A percentile compares a stretch with the other conserved stretches of the same genome.
Conservation (phyloP, 768 basidiomycete genomes). For the Suillus plorans region DNA sequence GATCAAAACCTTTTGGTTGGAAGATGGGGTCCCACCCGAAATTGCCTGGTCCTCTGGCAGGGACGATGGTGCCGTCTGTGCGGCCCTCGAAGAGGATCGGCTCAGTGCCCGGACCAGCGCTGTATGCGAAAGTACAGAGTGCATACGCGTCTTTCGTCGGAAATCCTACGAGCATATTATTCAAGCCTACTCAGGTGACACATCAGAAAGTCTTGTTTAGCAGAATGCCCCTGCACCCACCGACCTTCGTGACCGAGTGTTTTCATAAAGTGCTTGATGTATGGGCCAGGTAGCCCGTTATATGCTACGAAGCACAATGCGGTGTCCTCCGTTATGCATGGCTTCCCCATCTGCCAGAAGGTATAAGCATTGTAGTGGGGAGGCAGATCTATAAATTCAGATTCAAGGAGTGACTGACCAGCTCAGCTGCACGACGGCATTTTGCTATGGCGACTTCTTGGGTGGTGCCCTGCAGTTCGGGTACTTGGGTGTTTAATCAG, state of each 20-base stretch:
- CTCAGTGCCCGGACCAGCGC: constrained; percentile 74
- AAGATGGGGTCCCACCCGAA: constrained; percentile 96
- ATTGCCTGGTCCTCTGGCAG: constrained; percentile 67
- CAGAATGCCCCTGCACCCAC: constrained; percentile 11
- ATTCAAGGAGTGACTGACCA: constrained; percentile 42
- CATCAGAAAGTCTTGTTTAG: not conserved
- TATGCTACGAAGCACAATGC: constrained; percentile 90
- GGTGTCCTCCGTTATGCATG: constrained; percentile 88
- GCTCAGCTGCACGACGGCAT: constrained; percentile 80
- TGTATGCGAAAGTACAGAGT: constrained; percentile 95
- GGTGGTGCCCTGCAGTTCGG: constrained; percentile 92
- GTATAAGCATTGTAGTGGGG: constrained; percentile 5
- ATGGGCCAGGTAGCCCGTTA: constrained; percentile 91
- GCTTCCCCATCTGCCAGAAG: constrained; percentile 40
- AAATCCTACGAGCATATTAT: constrained; percentile 78
- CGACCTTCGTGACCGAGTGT: constrained; percentile 81
- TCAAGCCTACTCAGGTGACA: constrained; percentile 53
- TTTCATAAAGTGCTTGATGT: constrained; percentile 91
- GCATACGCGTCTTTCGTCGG: constrained; percentile 79
- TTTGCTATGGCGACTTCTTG: constrained; percentile 88
- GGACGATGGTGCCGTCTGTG: constrained; percentile 89
- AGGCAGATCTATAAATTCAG: not conserved
- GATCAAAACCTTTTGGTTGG: constrained; percentile 68
- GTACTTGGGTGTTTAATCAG: constrained; percentile 50
- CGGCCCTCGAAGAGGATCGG: constrained; percentile 85